Percentiles rank a stretch among this genome's conserved stretches.
Evolutionary conservation across 2,329 filamentous ascomycete species (phyloP).

Genomic region (Calonectria fujianensis): DNA sequence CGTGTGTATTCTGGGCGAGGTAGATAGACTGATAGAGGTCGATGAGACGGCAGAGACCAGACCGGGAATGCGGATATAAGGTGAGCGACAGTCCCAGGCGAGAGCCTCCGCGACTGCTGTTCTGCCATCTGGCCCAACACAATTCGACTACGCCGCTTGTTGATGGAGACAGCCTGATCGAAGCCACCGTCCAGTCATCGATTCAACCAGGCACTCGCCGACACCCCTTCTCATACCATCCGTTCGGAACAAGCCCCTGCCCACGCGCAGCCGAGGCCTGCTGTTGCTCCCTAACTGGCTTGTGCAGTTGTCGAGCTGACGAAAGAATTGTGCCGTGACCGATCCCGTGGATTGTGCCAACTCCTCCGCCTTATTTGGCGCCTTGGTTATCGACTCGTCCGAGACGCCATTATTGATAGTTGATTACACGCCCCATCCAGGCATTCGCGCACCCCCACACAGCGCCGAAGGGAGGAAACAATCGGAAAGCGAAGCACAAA

Average conservation of each 20-base stretch:
- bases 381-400: constrained; percentile 24
- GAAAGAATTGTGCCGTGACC: constrained; percentile 10
- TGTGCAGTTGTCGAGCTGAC: constrained; percentile 20
- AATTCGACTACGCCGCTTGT: constrained; percentile 45
- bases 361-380: constrained; percentile 28
- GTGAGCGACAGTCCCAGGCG: constrained; percentile 2
- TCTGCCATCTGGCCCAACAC: constrained; percentile 51
- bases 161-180: constrained; percentile 31
- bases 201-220: constrained; percentile 23
- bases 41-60: background rate
- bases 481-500: constrained; percentile 34
- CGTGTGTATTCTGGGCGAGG: background rate
- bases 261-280: constrained; percentile 31
- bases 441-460: constrained; percentile 38
- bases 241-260: constrained; percentile 13
- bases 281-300: constrained; percentile 14
- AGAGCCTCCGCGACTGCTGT: constrained; percentile 39
- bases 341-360: constrained; percentile 27
- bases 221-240: constrained; percentile 26
- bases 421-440: constrained; percentile 38
- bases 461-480: constrained; percentile 33
- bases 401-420: constrained; percentile 30
- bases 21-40: constrained; percentile 18
- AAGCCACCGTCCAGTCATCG: constrained; percentile 16
- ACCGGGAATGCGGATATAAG: constrained; percentile 27